Percentiles rank a stretch among this genome's conserved stretches.
Conservation (phyloP, 495 filamentous ascomycete species). For the Astrocystis sublimbata region DNA sequence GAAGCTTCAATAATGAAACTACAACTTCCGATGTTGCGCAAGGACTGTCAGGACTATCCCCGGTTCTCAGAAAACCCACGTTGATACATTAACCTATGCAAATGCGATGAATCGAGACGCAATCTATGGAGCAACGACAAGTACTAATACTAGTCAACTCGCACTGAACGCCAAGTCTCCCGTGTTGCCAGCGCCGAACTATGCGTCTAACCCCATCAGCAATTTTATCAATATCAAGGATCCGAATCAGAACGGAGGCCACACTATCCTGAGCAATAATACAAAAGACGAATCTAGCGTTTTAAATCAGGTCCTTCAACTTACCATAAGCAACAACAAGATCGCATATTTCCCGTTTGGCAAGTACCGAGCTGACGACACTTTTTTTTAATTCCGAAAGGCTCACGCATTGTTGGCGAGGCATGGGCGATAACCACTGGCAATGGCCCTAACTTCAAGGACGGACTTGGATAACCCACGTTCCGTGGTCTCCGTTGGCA, state of each 20-base stretch:
- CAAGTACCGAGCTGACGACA: constrained; percentile 50
- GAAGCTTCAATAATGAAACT: constrained; percentile 44
- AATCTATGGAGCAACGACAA: constrained; percentile 56
- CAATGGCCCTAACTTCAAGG: constrained; percentile 53
- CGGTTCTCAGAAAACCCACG: constrained; percentile 21
- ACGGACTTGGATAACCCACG: constrained; percentile 51
- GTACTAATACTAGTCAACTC: constrained; percentile 23
- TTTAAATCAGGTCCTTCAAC: constrained; percentile 41
- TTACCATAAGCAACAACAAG: constrained; percentile 37
- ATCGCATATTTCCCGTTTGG: constrained; percentile 52
- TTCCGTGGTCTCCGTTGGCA: constrained; percentile 62
- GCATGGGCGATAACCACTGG: constrained; percentile 51
- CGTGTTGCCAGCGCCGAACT: constrained; percentile 39
- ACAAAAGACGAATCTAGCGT: constrained; percentile 39
- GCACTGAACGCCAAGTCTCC: constrained; percentile 38
- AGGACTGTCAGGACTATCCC: constrained; percentile 31
- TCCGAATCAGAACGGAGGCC: constrained; percentile 42
- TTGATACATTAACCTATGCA: constrained; percentile 39
- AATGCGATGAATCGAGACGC: constrained; percentile 63
- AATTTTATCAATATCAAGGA: constrained; percentile 50
- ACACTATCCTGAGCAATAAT: constrained; percentile 38
- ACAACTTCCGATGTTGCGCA: constrained; percentile 33
- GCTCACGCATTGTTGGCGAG: constrained; percentile 55
- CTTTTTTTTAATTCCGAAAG: constrained; percentile 54
- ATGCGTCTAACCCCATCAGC: constrained; percentile 32